phyloP scores from a whole-genome alignment of 176 grass and related monocot species.

The Phyllostachys edulis region DNA sequence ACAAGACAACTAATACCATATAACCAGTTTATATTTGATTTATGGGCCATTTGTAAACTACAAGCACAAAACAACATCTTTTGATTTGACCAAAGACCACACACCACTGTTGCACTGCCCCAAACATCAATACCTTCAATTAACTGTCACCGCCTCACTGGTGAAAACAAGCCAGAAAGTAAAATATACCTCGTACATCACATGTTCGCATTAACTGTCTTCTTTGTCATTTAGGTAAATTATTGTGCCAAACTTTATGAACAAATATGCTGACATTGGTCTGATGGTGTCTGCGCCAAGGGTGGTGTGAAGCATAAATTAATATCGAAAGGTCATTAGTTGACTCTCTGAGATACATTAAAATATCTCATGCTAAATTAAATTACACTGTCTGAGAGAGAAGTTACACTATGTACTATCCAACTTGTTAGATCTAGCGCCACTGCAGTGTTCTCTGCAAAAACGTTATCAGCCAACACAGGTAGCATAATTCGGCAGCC shows the following conservation, averaged over 20 bases:
- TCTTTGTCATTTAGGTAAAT: neutral
- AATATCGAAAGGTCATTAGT: neutral
- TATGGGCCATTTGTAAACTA: neutral
- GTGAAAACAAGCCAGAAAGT: neutral
- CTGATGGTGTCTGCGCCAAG: neutral
- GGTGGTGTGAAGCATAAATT: neutral
- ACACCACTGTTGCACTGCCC: neutral
- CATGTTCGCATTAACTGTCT: neutral
- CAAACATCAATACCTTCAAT: constrained; percentile 12
- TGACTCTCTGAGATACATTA: neutral
- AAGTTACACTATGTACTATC: neutral
- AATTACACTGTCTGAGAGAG: neutral
- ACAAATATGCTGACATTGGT: neutral
- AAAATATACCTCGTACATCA: neutral
- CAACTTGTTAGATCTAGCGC: neutral
- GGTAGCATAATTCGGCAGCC: neutral
- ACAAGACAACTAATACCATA: neutral
- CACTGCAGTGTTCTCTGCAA: neutral
- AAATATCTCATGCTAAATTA: neutral
- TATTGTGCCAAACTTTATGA: neutral
- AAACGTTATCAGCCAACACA: neutral
- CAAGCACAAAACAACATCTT: constrained; percentile 14
- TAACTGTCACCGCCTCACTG: neutral
- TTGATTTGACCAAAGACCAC: neutral
- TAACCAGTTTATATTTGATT: neutral